A percentile compares a stretch with the other conserved stretches of the same genome.
These are phyloP conservation scores for Penicillium sp. DNA, from an alignment of 2,329 filamentous ascomycete genomes.

Conservation along the genomic window DNA sequence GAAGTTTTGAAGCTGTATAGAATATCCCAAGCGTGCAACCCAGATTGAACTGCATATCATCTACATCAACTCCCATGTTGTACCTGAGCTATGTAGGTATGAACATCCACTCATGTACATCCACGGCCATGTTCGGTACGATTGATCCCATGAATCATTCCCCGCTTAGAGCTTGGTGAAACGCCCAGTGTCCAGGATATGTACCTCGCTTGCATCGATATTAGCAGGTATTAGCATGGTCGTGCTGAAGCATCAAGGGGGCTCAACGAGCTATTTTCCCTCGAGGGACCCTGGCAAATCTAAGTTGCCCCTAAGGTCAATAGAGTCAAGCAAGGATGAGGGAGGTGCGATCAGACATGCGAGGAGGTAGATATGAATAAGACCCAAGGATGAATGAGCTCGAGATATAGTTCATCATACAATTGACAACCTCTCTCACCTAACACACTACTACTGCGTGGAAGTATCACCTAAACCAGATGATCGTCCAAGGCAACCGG, in stretches of 20 bases:
- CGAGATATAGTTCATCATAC: not conserved
- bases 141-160: not conserved
- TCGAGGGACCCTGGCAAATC: slow-evolving; percentile 12
- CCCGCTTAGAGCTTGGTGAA: slow-evolving; percentile 7
- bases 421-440: not conserved
- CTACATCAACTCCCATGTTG: not conserved
- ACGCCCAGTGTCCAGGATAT: not conserved
- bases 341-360: slow-evolving; percentile 19
- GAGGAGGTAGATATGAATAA: slow-evolving; percentile 20
- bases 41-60: slow-evolving; percentile 1
- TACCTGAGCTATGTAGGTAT: no score
- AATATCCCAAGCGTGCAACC: not conserved
- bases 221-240: slow-evolving; percentile 19
- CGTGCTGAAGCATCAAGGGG: slow-evolving; percentile 18
- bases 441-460: no score
- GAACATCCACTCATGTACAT: not conserved
- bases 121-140: not conserved
- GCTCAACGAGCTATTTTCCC: slow-evolving; percentile 16
- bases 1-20: not conserved
- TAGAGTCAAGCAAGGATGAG: slow-evolving; percentile 36
- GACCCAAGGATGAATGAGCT: not conserved
- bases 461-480: no score
- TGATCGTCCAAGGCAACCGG: slow-evolving; percentile 22
- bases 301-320: slow-evolving; percentile 15
- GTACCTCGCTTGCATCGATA: slow-evolving; percentile 17